These are phyloP conservation scores for Lumnitzera littorea DNA, from an alignment of 345 rosid genomes.

Conservation along the genomic window DNA sequence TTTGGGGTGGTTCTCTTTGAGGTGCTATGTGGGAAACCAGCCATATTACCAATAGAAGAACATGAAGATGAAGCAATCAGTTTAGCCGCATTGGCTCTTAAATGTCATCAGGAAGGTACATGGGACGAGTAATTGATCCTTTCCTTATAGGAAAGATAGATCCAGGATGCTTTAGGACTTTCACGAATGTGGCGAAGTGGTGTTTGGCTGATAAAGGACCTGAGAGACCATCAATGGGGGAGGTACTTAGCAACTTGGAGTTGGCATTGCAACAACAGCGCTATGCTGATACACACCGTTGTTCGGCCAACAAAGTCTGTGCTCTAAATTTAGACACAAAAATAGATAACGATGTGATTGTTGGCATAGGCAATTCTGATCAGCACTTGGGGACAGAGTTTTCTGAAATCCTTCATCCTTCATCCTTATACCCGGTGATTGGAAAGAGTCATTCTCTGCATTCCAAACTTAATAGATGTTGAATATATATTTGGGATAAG, in stretches of 20 bases:
- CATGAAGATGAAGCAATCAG: conserved; percentile 2
- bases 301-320: too few species aligned
- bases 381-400: too few species aligned
- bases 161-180: conserved; percentile 4
- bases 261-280: neutral
- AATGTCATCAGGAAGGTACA: neutral
- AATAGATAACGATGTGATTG: too few species aligned
- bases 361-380: too few species aligned
- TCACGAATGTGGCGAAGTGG: conserved; percentile 7
- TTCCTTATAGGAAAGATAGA: conserved; percentile 12
- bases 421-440: too few species aligned
- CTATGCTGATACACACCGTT: too few species aligned
- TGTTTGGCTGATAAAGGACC: conserved; percentile 14
- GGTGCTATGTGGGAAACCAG: conserved; percentile 14
- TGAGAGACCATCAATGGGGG: conserved; percentile 16
- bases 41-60: neutral
- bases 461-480: too few species aligned
- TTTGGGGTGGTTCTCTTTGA: conserved; percentile 24
- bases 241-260: conserved; percentile 19
- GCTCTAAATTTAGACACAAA: too few species aligned
- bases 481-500: too few species aligned
- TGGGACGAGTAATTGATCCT: conserved; percentile 16
- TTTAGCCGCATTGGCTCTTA: conserved; percentile 9
- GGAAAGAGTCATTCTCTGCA: too few species aligned
- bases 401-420: too few species aligned